A percentile compares a stretch with the other conserved stretches of the same genome.
phyloP scores from a whole-genome alignment of 768 basidiomycete genomes.

The Clathrus columnatus region DNA sequence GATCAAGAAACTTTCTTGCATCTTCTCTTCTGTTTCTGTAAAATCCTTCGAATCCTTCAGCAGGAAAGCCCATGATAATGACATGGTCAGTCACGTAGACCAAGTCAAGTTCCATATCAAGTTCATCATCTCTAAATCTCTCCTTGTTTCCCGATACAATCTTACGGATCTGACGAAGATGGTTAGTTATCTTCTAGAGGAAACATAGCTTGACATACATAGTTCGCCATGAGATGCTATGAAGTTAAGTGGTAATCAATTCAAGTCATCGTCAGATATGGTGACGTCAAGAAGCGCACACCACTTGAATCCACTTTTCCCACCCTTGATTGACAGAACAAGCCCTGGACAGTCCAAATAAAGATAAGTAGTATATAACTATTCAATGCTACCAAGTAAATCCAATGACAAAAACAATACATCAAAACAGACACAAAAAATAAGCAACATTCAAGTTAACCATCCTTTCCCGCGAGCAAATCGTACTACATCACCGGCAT shows the following conservation, averaged over 20 bases:
- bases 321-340: too few species aligned
- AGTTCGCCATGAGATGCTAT: neutral
- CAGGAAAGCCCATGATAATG: slow-evolving; percentile 81
- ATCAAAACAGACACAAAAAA: neutral
- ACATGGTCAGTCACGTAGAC: slow-evolving; percentile 66
- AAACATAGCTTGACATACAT: neutral
- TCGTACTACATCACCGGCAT: slow-evolving; percentile 5
- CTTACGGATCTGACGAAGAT: slow-evolving; percentile 5
- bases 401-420: too few species aligned
- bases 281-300: neutral
- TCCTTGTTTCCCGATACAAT: slow-evolving; percentile 82
- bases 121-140: slow-evolving; percentile 58
- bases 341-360: neutral
- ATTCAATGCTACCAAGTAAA: too few species aligned
- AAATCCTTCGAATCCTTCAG: slow-evolving; percentile 63
- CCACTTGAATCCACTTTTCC: neutral
- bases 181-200: neutral
- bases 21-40: slow-evolving; percentile 77
- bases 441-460: neutral
- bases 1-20: slow-evolving; percentile 64
- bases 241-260: neutral
- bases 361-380: neutral
- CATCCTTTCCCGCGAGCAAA: slow-evolving; percentile 6
- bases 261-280: too few species aligned
- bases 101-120: slow-evolving; percentile 64